phyloP scores from a whole-genome alignment of 495 filamentous ascomycete species.

The Acidiella bohemica region DNA sequence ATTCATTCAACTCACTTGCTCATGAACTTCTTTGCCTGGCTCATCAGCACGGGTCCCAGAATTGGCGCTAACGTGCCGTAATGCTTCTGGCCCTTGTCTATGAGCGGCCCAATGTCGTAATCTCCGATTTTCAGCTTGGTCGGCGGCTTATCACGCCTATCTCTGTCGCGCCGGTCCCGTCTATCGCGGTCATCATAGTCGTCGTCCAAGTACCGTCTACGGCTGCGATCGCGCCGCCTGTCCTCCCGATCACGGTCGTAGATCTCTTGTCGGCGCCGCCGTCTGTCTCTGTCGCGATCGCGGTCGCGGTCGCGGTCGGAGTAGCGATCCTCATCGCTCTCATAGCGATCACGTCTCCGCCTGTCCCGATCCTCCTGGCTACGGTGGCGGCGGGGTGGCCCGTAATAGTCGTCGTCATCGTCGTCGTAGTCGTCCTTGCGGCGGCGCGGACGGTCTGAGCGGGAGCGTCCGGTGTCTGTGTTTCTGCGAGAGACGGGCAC shows the following conservation, averaged over 20 bases:
- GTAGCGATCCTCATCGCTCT: constrained; percentile 12
- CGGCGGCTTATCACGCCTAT: constrained; percentile 7
- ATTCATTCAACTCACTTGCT: neutral
- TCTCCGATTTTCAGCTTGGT: constrained; percentile 16
- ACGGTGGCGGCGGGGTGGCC: constrained; percentile 2
- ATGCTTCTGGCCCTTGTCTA: constrained; percentile 17
- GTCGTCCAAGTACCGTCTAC: constrained; percentile 12
- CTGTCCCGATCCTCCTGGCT: constrained; percentile 6
- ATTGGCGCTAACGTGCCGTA: constrained; percentile 15
- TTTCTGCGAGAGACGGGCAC: constrained; percentile 6
- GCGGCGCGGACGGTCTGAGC: neutral
- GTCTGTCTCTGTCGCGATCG: constrained; percentile 7
- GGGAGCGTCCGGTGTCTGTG: constrained; percentile 6
- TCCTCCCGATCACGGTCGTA: constrained; percentile 8
- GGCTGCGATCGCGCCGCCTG: constrained; percentile 2
- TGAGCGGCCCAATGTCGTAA: constrained; percentile 15
- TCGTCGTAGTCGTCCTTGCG: constrained; percentile 8
- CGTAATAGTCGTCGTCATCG: constrained; percentile 10
- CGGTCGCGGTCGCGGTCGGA: constrained; percentile 4
- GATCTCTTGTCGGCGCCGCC: constrained; percentile 6
- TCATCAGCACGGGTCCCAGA: constrained; percentile 15
- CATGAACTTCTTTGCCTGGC: constrained; percentile 3
- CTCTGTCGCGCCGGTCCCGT: constrained; percentile 7
- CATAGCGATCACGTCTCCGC: constrained; percentile 3
- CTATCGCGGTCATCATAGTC: constrained; percentile 13